These are phyloP conservation scores for Eucalyptus paniculata DNA, from an alignment of 345 rosid species.

Conservation along the genomic window DNA sequence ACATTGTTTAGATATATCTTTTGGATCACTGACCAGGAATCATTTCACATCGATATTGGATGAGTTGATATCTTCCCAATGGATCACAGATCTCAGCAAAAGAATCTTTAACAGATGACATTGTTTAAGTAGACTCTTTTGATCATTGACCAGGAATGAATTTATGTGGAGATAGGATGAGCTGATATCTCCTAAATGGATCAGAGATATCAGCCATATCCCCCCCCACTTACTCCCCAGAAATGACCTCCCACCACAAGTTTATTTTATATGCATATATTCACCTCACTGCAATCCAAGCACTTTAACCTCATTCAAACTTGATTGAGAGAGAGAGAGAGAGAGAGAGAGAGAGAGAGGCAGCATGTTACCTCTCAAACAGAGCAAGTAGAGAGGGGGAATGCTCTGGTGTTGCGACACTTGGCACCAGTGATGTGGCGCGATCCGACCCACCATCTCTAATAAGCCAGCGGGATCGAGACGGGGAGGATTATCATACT, in stretches of 20 bases:
- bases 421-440: neutral
- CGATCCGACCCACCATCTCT: neutral
- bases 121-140: slow-evolving; percentile 5
- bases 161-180: neutral
- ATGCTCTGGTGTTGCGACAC: neutral
- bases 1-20: neutral
- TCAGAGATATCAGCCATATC: neutral
- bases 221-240: neutral
- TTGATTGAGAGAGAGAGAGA: neutral
- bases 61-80: neutral
- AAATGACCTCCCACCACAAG: neutral
- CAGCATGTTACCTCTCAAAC: slow-evolving; percentile 8
- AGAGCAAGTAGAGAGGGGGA: neutral
- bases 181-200: neutral
- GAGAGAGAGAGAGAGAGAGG: neutral
- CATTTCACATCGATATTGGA: neutral
- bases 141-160: neutral
- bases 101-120: slow-evolving; percentile 1
- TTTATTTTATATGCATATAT: neutral
- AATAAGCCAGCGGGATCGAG: neutral
- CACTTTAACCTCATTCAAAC: neutral
- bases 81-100: neutral
- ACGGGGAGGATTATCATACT: neutral
- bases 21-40: neutral
- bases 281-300: neutral